A percentile compares a stretch with the other conserved stretches of the same genome.
Evolutionary conservation across 176 grass and related monocot species (phyloP).

Genomic region (Oryza meyeriana): DNA sequence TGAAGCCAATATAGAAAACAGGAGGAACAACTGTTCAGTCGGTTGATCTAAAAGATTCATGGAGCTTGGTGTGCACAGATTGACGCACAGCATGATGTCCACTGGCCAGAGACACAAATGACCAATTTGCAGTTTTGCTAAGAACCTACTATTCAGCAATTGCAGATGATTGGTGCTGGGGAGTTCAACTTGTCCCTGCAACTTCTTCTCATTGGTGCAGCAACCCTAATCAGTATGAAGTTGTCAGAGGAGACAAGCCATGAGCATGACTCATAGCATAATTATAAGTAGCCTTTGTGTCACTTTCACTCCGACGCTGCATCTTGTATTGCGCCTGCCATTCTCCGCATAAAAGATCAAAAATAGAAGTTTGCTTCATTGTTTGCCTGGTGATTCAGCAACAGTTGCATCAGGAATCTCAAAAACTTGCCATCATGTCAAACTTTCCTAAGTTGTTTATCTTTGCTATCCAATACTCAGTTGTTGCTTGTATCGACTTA

Average conservation of each 20-base stretch:
- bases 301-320: slow-evolving; percentile 18
- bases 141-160: background rate
- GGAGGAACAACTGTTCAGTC: background rate
- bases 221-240: background rate
- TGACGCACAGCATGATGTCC: slow-evolving; percentile 16
- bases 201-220: slow-evolving; percentile 19
- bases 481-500: slow-evolving; percentile 42
- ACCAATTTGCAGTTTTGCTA: slow-evolving; percentile 21
- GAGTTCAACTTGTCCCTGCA: slow-evolving; percentile 10
- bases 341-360: slow-evolving; percentile 36
- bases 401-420: slow-evolving; percentile 12
- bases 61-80: background rate
- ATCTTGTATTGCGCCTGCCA: slow-evolving; percentile 6
- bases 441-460: background rate
- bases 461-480: background rate
- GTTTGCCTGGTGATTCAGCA: slow-evolving; percentile 24
- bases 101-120: background rate
- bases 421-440: background rate
- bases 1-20: slow-evolving; percentile 3
- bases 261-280: slow-evolving; percentile 2
- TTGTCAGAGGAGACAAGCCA: background rate
- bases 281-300: slow-evolving; percentile 12
- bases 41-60: slow-evolving; percentile 29
- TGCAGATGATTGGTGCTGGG: slow-evolving; percentile 5
- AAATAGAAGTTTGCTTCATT: slow-evolving; percentile 19